Conservation (phyloP, 805 yeast species). For the Candida manassasensis region DNA sequence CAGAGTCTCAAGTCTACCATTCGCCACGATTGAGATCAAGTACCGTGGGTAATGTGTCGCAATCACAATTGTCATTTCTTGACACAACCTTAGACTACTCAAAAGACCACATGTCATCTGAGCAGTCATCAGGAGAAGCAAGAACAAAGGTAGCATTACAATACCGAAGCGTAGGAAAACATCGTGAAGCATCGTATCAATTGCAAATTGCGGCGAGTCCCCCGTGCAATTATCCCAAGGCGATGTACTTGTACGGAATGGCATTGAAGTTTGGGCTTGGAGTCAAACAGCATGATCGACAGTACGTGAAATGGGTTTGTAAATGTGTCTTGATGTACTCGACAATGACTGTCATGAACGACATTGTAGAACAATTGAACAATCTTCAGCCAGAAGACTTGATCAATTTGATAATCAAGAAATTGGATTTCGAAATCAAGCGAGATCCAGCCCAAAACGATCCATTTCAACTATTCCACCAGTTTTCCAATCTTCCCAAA, state of each 20-base stretch:
- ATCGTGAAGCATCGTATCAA: constrained; percentile 65
- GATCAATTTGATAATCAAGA: constrained; percentile 20
- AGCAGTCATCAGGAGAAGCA: constrained; percentile 27
- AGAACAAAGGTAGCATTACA: constrained; percentile 43
- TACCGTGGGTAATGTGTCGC: too few species aligned
- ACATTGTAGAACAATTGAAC: constrained; percentile 21
- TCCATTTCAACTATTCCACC: constrained; percentile 19
- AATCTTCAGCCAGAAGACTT: constrained; percentile 26
- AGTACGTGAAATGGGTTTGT: constrained; percentile 57
- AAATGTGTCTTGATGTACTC: constrained; percentile 31
- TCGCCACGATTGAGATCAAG: too few species aligned
- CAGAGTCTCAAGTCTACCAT: too few species aligned
- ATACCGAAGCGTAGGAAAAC: constrained; percentile 53
- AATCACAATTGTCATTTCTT: too few species aligned
- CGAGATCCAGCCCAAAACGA: constrained; percentile 18
- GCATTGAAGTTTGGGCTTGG: constrained; percentile 70
- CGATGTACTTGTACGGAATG: constrained; percentile 65
- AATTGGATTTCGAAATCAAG: constrained; percentile 14
- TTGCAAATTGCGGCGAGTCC: constrained; percentile 57
- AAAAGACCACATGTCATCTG: too few species aligned
- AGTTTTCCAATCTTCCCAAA: constrained; percentile 20
- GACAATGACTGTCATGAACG: constrained; percentile 8
- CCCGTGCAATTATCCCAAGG: constrained; percentile 52
- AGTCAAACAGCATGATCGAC: constrained; percentile 48
- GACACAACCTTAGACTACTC: too few species aligned